phyloP scores from a whole-genome alignment of 176 grass and related monocot species.

The Oryza coarctata region DNA sequence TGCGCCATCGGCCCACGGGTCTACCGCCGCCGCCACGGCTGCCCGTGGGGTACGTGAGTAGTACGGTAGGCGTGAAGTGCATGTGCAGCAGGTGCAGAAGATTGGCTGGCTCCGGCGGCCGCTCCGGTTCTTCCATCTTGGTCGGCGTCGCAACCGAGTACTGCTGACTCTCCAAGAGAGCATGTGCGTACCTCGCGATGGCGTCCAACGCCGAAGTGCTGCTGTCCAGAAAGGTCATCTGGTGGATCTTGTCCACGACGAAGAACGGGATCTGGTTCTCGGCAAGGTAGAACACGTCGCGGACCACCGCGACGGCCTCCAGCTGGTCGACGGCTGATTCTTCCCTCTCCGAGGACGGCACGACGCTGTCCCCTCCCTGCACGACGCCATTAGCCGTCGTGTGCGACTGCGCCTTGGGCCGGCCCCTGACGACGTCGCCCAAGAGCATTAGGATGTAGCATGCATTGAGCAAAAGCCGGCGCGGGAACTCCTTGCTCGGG shows the following conservation, averaged over 20 bases:
- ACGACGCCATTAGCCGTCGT: too few relatives aligned
- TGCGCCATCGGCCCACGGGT: constrained; percentile 1
- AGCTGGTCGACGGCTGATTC: background rate
- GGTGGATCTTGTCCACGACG: background rate
- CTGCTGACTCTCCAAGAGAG: background rate
- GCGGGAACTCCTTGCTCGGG: too few relatives aligned
- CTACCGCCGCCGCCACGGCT: background rate
- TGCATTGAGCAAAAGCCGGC: too few relatives aligned
- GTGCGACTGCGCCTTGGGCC: too few relatives aligned
- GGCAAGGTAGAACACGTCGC: constrained; percentile 15
- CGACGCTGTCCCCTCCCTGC: background rate
- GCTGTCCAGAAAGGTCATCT: background rate
- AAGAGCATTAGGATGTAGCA: background rate
- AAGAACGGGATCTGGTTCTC: constrained; percentile 42
- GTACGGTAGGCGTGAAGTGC: background rate
- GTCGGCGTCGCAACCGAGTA: background rate
- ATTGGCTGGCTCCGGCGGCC: background rate
- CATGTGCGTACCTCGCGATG: background rate
- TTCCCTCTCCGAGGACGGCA: background rate
- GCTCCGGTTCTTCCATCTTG: background rate
- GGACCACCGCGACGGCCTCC: background rate
- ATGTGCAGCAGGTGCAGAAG: constrained; percentile 41
- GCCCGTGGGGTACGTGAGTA: background rate
- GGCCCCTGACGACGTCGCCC: too few relatives aligned
- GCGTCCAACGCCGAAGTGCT: background rate